These are phyloP conservation scores for Aristolochia fimbriata DNA, from an alignment of 164 flowering plant genomes.

Conservation along the genomic window DNA sequence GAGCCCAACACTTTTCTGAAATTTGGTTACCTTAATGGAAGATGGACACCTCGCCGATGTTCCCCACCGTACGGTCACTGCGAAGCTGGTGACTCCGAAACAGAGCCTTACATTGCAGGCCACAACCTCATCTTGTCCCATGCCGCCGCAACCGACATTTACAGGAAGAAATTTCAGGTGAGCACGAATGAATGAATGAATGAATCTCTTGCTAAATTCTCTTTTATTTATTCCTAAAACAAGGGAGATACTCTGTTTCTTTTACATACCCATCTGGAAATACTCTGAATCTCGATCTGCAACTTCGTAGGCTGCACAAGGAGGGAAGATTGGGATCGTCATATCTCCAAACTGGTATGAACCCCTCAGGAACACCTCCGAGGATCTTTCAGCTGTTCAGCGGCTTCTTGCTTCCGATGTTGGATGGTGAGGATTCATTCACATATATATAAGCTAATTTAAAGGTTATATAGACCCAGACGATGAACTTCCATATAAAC, in stretches of 20 bases:
- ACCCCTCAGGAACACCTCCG: background rate
- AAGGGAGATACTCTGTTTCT: no score
- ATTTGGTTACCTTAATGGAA: slow-evolving; percentile 1
- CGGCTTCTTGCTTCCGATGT: background rate
- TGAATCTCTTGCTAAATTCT: no score
- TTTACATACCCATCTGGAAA: no score
- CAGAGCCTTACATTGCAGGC: slow-evolving; percentile 5
- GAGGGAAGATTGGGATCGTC: background rate
- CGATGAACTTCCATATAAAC: background rate
- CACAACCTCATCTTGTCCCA: slow-evolving; percentile 3
- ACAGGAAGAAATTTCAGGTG: slow-evolving; percentile 3
- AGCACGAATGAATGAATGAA: no score
- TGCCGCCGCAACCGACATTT: slow-evolving; percentile 1
- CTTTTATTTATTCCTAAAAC: no score
- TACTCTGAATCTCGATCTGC: no score
- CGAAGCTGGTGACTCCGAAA: background rate
- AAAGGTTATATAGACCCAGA: background rate
- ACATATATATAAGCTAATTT: background rate
- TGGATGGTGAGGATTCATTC: background rate
- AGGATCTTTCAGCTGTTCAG: slow-evolving; percentile 2
- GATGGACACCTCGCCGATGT: slow-evolving; percentile 1
- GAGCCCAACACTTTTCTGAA: slow-evolving; percentile 1
- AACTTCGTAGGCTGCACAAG: background rate
- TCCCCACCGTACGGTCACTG: slow-evolving; percentile 5
- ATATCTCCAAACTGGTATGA: background rate